phyloP scores from a whole-genome alignment of 805 yeast species.

The Helenozyma rhizophorensis region DNA sequence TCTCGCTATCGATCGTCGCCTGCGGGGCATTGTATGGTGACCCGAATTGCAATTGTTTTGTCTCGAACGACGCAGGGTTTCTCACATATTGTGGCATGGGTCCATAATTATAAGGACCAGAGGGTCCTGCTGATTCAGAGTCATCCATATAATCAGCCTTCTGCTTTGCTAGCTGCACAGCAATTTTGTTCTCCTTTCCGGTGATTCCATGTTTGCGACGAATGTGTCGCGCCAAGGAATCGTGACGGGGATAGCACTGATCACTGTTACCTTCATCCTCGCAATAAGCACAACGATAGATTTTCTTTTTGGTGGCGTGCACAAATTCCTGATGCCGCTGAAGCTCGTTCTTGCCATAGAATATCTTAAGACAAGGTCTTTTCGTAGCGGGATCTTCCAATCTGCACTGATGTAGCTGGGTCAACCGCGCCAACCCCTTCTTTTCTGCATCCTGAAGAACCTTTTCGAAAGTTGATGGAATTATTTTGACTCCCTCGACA shows the following conservation, averaged over 20 bases:
- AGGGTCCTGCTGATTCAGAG: slow-evolving; percentile 7
- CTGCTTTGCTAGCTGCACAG: slow-evolving; percentile 41
- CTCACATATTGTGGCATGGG: too few relatives aligned
- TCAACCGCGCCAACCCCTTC: slow-evolving; percentile 5
- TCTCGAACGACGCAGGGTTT: too few relatives aligned
- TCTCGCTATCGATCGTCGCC: too few relatives aligned
- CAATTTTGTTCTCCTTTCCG: slow-evolving; percentile 41
- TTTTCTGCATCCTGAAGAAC: slow-evolving; percentile 9
- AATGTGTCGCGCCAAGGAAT: slow-evolving; percentile 41
- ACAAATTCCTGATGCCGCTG: slow-evolving; percentile 43
- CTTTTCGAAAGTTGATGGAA: slow-evolving; percentile 10
- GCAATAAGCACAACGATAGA: slow-evolving; percentile 40
- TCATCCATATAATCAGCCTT: slow-evolving; percentile 38
- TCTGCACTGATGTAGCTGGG: slow-evolving; percentile 37
- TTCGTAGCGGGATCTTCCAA: slow-evolving; percentile 29
- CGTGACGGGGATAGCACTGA: slow-evolving; percentile 42
- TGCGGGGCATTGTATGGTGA: too few relatives aligned
- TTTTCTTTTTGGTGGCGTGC: slow-evolving; percentile 40
- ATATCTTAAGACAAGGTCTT: slow-evolving; percentile 34
- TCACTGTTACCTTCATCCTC: slow-evolving; percentile 28
- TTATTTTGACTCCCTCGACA: slow-evolving; percentile 1
- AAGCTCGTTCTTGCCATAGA: slow-evolving; percentile 41
- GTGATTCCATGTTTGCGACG: slow-evolving; percentile 42
- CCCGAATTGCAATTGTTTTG: too few relatives aligned
- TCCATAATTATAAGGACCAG: too few relatives aligned